Conservation (phyloP, 805 yeast genomes). For the Nakazawaea siamensis region DNA sequence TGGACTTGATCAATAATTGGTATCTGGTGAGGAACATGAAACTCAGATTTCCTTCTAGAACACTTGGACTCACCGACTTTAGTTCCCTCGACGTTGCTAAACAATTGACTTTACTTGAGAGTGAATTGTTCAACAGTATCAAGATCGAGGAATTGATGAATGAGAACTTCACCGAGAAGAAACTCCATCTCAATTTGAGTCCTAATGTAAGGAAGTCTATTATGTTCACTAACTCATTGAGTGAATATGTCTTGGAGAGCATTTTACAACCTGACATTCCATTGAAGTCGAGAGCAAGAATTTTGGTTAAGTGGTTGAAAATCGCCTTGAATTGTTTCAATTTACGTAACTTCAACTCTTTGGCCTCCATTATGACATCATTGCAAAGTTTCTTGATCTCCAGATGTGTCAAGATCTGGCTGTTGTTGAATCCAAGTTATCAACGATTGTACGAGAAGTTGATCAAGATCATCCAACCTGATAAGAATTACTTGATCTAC, state of each 20-base stretch:
- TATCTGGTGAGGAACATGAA: slow-evolving; percentile 41
- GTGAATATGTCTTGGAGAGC: slow-evolving; percentile 67
- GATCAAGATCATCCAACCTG: slow-evolving; percentile 64
- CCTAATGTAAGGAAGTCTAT: slow-evolving; percentile 57
- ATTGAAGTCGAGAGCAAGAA: slow-evolving; percentile 40
- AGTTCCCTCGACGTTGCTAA: slow-evolving; percentile 72
- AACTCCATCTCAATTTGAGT: slow-evolving; percentile 48
- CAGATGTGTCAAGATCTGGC: slow-evolving; percentile 54
- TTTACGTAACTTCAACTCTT: slow-evolving; percentile 66
- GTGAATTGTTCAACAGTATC: slow-evolving; percentile 54
- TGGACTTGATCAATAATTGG: slow-evolving; percentile 35
- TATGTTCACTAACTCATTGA: slow-evolving; percentile 61
- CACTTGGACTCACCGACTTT: slow-evolving; percentile 45
- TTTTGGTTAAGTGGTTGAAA: slow-evolving; percentile 65
- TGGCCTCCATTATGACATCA: slow-evolving; percentile 73
- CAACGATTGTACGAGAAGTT: slow-evolving; percentile 54
- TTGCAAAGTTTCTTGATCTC: slow-evolving; percentile 67
- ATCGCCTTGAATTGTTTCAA: slow-evolving; percentile 66
- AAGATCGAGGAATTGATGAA: slow-evolving; percentile 59
- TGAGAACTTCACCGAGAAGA: slow-evolving; percentile 53
- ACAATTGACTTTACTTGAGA: slow-evolving; percentile 67
- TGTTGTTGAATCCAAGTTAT: slow-evolving; percentile 47
- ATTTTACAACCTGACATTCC: slow-evolving; percentile 45
- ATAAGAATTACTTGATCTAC: slow-evolving; percentile 64
- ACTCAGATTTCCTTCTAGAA: slow-evolving; percentile 49